Evolutionary conservation across 2,329 filamentous ascomycete genomes (phyloP).

Genomic region (Xylaria sp.): DNA sequence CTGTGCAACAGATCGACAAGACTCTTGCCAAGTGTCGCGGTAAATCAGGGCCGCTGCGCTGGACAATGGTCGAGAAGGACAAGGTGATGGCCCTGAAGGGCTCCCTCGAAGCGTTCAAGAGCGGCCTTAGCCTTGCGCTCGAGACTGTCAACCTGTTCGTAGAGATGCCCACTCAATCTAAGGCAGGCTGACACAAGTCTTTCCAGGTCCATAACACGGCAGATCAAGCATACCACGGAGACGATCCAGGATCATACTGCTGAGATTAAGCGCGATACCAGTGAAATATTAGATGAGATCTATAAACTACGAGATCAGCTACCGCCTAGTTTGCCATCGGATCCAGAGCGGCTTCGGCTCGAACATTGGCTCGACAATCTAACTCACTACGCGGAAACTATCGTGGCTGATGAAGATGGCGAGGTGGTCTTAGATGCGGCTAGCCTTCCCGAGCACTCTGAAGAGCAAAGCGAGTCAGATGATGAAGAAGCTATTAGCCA

Average conservation of each 20-base stretch:
- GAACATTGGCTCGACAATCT: slow-evolving; percentile 16
- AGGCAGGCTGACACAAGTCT: background rate
- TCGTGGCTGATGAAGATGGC: background rate
- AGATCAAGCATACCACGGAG: slow-evolving; percentile 12
- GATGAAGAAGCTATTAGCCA: background rate
- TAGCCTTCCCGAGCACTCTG: background rate
- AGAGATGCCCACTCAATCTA: background rate
- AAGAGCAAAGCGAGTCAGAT: background rate
- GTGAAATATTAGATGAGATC: slow-evolving; percentile 9
- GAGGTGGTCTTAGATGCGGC: background rate
- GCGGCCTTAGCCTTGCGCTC: slow-evolving; percentile 13
- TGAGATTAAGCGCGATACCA: slow-evolving; percentile 18
- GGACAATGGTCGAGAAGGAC: slow-evolving; percentile 1
- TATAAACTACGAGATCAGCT: slow-evolving; percentile 20
- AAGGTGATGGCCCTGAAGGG: background rate
- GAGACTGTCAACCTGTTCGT: slow-evolving; percentile 15
- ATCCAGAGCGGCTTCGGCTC: background rate
- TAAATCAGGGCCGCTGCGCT: slow-evolving; percentile 6
- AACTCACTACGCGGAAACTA: slow-evolving; percentile 14
- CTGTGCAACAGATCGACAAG: slow-evolving; percentile 5
- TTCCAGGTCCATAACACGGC: slow-evolving; percentile 16
- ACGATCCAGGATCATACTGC: background rate
- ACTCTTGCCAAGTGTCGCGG: background rate
- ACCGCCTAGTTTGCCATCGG: background rate
- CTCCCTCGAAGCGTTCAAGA: slow-evolving; percentile 14